Base-by-base conservation (phyloP, 192 early-diverging fungal species). In the Mortierella hygrophila region DNA sequence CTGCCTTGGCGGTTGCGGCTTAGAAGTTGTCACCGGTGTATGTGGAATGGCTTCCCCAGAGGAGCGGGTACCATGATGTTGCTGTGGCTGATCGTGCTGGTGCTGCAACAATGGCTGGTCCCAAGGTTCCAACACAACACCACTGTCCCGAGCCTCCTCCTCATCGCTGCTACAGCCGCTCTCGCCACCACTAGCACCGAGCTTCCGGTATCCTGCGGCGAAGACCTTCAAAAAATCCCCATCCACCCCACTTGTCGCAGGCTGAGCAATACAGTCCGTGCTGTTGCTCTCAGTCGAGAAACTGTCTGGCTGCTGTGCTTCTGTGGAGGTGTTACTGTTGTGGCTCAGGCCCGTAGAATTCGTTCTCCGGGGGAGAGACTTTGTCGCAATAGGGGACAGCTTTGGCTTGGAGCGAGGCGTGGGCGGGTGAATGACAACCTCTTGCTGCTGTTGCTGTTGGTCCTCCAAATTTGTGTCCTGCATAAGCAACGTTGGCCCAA, bases 91-190 rank as follows among this genome's bases (percentile, higher is more conserved):
- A 15, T 46, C 13, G 44, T 15, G 44, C 60, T 65, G n/a, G 60
- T 65, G 60, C 26, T 65, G 60, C 26, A 32, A 5, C 26, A 65
- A 35, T 9, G 60, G 11, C 2, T 65, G 60, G 41, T 79, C 74
- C 82, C 82, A 84, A 13, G 60, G 23, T 8, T 84, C 82, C 6
- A 84, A 47, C 2, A 78, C 77, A 15, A 84, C 38, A 15, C 82
- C 82, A 41, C 82, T 84, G 38, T 84, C 82, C 21, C 82, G 72
- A 4, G 77, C 77, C 3, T 74, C 65, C 40, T 70, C 52, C 16
- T 82, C 70, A 18, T 71, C 57, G 41, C 70, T 75, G 16, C 44
- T 70, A 52, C 49, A 52, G 10, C 35, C 23, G 18, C 21, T 42
- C 32, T 41, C 69, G 6, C 6, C 69, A 70, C 5, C 18, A 21